Base-by-base conservation (phyloP, 2,329 filamentous ascomycete species). In the Trichoderma koningiopsis region DNA sequence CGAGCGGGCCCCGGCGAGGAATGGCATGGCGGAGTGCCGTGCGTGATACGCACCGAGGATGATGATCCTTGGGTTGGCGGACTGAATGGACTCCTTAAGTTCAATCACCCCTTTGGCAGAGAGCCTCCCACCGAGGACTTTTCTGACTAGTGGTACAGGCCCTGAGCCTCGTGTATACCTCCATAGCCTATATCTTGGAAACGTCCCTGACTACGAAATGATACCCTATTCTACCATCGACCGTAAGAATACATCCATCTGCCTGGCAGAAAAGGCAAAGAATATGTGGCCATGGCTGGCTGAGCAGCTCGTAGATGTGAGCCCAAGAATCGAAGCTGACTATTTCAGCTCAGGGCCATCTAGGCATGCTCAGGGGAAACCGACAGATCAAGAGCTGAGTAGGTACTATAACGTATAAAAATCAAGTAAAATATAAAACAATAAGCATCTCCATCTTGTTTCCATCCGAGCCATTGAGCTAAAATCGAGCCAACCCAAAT, bases 11-110 rank as follows among this genome's bases (percentile, higher is more conserved):
- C 77, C 0, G 79, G 78, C 0, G 79, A 81, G 62, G 84, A 86
- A 60, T 89, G 86, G 91, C 84, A 86, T 37, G 93, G 94, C 31
- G 95, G 95, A 13, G 94, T 98, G 16, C 96, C 96, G 3, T 97
- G 94, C 77, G 92, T 98, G 37, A 96, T 97, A 76, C 85, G 94
- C 57, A 81, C 82, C 2, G 87, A 90, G 72, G 87, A 90, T 57
- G 93, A 97, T 75, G 95, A 98, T 79, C 93, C 95, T 22, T 99
- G 96, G 96, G 95, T 99, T 2, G 95, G 95, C 0, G 95, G 96
- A 0, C 81, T 99, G 76, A 99, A 97, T 77, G 93, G 93, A 11
- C 78, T 98, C 76, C 82, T 99, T 74, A 99, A 99, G 82, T 99
- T 98, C 79, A 99, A 99, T 79, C 93, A 97, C 81, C 94, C 95